phyloP scores from a whole-genome alignment of 164 flowering plant genomes.

The Warburgia ugandensis region DNA sequence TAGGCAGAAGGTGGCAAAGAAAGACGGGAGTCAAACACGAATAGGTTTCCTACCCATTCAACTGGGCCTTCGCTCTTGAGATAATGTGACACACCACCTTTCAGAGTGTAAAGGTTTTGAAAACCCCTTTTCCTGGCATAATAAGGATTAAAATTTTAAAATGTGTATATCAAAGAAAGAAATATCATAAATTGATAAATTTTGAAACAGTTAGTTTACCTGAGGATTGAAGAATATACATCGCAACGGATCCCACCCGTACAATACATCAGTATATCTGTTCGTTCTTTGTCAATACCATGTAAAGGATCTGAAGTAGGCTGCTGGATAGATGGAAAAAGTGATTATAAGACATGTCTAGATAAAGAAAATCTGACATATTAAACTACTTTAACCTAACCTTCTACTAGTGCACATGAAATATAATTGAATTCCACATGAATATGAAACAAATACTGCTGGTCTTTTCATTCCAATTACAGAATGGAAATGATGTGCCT shows the following conservation, averaged over 20 bases:
- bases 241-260: constrained; percentile 98
- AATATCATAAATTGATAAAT: neutral
- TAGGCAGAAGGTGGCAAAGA: constrained; percentile 78
- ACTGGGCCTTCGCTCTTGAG: constrained; percentile 71
- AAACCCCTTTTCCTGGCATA: constrained; percentile 68
- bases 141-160: neutral
- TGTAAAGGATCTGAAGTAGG: constrained; percentile 57
- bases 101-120: constrained; percentile 69
- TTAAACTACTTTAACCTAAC: too few species aligned
- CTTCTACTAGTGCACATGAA: too few species aligned
- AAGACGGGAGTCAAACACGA: constrained; percentile 86
- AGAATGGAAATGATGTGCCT: too few species aligned
- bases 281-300: constrained; percentile 60
- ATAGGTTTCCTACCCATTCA: constrained; percentile 83
- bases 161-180: too few species aligned
- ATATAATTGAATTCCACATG: too few species aligned
- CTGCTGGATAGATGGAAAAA: constrained; percentile 22
- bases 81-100: constrained; percentile 87
- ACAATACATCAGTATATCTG: constrained; percentile 90
- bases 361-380: too few species aligned
- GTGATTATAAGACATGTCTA: too few species aligned
- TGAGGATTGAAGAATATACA: constrained; percentile 81
- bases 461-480: too few species aligned
- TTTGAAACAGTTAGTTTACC: constrained; percentile 22
- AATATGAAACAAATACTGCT: too few species aligned